A percentile compares a stretch with the other conserved stretches of the same genome.
Evolutionary conservation across 805 yeast species (phyloP).

Genomic region (Cyberlindnera galapagoensis): DNA sequence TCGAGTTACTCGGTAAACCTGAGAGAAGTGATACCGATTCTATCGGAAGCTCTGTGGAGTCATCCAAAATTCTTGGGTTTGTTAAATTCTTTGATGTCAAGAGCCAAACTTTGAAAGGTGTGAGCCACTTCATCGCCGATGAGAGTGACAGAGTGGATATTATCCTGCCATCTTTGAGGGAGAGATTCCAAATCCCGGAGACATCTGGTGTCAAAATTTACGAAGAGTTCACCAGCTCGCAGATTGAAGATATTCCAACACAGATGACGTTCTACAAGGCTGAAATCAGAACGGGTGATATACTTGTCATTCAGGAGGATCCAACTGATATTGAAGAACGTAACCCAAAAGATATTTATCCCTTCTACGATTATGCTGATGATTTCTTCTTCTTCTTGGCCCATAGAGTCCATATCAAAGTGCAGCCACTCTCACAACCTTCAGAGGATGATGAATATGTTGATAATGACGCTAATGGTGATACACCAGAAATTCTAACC

Average conservation of each 20-base stretch:
- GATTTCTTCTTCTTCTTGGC: slow-evolving; percentile 49
- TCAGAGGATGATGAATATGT: slow-evolving; percentile 46
- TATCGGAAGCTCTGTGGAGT: slow-evolving; percentile 19
- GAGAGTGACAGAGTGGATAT: slow-evolving; percentile 39
- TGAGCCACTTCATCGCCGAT: slow-evolving; percentile 51
- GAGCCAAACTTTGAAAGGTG: slow-evolving; percentile 52
- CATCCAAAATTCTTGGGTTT: slow-evolving; percentile 33
- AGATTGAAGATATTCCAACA: slow-evolving; percentile 36
- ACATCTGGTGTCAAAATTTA: slow-evolving; percentile 32
- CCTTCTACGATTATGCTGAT: slow-evolving; percentile 31
- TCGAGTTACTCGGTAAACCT: slow-evolving; percentile 10
- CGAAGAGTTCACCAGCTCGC: slow-evolving; percentile 58
- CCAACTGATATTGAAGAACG: slow-evolving; percentile 14
- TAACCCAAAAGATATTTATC: slow-evolving; percentile 19
- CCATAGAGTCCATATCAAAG: slow-evolving; percentile 53
- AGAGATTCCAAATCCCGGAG: slow-evolving; percentile 33
- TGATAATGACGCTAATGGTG: slow-evolving; percentile 27
- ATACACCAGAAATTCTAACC: slow-evolving; percentile 11
- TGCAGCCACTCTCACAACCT: slow-evolving; percentile 36
- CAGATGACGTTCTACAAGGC: slow-evolving; percentile 41
- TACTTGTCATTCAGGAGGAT: slow-evolving; percentile 30
- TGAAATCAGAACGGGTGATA: slow-evolving; percentile 67
- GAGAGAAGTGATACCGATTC: slow-evolving; percentile 10
- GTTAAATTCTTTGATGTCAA: slow-evolving; percentile 62
- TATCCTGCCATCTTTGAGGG: slow-evolving; percentile 35